Percentiles rank a stretch among this genome's conserved stretches.
Evolutionary conservation across 805 yeast species (phyloP).

Genomic region (Candida oleophila): DNA sequence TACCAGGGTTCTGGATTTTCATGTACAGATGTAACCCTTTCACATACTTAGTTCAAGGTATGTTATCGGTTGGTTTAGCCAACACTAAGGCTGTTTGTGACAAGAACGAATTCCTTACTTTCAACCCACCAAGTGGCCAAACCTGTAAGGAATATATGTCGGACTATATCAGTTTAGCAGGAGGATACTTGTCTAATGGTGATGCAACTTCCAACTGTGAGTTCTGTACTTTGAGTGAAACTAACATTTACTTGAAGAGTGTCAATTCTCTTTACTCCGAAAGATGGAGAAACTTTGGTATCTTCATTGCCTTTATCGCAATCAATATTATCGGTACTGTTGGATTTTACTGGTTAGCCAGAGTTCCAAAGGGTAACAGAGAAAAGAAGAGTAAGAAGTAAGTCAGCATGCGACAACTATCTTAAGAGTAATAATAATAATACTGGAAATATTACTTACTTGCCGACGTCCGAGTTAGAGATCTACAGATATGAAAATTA

Average conservation of each 20-base stretch:
- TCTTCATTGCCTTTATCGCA: conserved; percentile 39
- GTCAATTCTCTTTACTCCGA: conserved; percentile 45
- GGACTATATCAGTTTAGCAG: conserved; percentile 31
- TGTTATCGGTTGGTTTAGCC: conserved; percentile 31
- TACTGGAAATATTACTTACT: no score
- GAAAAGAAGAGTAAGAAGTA: conserved; percentile 26
- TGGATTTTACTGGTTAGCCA: conserved; percentile 56
- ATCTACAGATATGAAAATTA: not conserved
- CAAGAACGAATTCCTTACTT: conserved; percentile 18
- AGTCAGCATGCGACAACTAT: no score
- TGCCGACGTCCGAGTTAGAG: no score
- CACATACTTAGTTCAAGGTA: conserved; percentile 64
- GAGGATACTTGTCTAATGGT: conserved; percentile 49
- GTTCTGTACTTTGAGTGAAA: conserved; percentile 56
- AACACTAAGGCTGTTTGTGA: conserved; percentile 37
- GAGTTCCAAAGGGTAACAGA: conserved; percentile 69
- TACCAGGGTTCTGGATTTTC: conserved; percentile 56
- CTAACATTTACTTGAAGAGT: conserved; percentile 57
- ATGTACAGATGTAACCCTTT: conserved; percentile 71
- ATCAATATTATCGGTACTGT: conserved; percentile 32
- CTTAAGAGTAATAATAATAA: no score
- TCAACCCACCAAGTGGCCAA: conserved; percentile 21
- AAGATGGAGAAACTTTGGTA: conserved; percentile 69
- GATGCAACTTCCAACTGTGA: conserved; percentile 52
- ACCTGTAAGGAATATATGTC: conserved; percentile 22